phyloP scores from a whole-genome alignment of 108 stramenopile species.

The Stephanodiscus triporus region DNA sequence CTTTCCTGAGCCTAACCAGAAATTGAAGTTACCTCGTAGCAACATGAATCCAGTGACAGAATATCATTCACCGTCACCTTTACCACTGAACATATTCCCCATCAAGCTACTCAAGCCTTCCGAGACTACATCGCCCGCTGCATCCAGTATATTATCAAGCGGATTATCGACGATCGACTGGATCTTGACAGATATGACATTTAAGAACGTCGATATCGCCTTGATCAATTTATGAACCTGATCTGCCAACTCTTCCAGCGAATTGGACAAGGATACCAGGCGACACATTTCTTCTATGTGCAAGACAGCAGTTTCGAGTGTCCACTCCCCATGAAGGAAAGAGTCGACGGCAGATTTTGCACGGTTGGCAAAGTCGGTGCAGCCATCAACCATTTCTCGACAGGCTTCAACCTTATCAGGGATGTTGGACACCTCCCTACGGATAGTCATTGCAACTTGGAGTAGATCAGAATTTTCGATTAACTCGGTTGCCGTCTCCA shows the following conservation, averaged over 20 bases:
- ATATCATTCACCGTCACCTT: not conserved
- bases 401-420: conserved; percentile 42
- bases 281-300: conserved; percentile 56
- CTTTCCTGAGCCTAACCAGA: too few relatives aligned
- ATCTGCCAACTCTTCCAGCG: conserved; percentile 20
- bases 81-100: not conserved
- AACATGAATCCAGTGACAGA: too few relatives aligned
- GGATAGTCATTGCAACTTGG: conserved; percentile 29
- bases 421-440: conserved; percentile 29
- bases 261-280: conserved; percentile 28
- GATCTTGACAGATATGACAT: conserved; percentile 1
- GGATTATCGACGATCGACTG: conserved; percentile 5
- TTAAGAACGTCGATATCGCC: conserved; percentile 11
- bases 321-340: conserved; percentile 50
- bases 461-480: conserved; percentile 48
- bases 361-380: conserved; percentile 29
- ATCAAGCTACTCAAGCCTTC: conserved; percentile 10
- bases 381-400: conserved; percentile 40
- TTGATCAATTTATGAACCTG: conserved; percentile 19
- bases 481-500: conserved; percentile 25
- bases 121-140: conserved; percentile 20
- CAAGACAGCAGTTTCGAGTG: conserved; percentile 46
- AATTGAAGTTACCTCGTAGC: too few relatives aligned
- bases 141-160: conserved; percentile 6
- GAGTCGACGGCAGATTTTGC: conserved; percentile 31